A percentile compares a stretch with the other conserved stretches of the same genome.
These are phyloP conservation scores for Plantago rigida DNA, from an alignment of 305 asterid species.

Conservation along the genomic window DNA sequence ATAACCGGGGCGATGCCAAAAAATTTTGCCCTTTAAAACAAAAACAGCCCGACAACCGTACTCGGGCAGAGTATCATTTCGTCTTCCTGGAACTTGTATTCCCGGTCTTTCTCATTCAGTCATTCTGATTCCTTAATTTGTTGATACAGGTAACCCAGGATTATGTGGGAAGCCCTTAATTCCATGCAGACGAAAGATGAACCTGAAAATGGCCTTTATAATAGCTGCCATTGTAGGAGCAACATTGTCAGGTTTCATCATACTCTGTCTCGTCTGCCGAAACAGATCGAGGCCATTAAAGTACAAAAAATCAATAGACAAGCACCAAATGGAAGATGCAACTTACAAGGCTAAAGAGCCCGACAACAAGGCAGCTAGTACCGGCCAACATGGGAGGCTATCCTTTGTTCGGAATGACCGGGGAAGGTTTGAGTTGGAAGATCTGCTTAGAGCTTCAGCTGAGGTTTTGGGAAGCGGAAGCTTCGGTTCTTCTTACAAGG, in stretches of 20 bases:
- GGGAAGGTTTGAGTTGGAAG: conserved; percentile 38
- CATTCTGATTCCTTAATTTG: neutral
- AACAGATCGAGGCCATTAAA: conserved; percentile 22
- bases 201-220: conserved; percentile 25
- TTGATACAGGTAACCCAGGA: conserved; percentile 34
- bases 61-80: neutral
- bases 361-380: neutral
- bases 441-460: conserved; percentile 45
- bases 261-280: conserved; percentile 19
- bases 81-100: neutral
- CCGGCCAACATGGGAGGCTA: conserved; percentile 27
- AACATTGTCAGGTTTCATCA: conserved; percentile 22
- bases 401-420: conserved; percentile 34
- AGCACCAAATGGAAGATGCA: conserved; percentile 20
- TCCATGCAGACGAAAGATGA: conserved; percentile 37
- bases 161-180: conserved; percentile 47
- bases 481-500: conserved; percentile 51
- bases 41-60: too few relatives aligned
- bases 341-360: conserved; percentile 5
- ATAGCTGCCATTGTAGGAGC: conserved; percentile 22
- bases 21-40: too few relatives aligned
- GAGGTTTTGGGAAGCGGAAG: conserved; percentile 50
- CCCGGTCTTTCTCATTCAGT: neutral
- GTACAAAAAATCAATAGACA: conserved; percentile 28
- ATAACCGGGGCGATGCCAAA: too few relatives aligned